A percentile compares a stretch with the other conserved stretches of the same genome.
Conservation (phyloP, 352 stramenopile species). For the Thraustotheca clavata region DNA sequence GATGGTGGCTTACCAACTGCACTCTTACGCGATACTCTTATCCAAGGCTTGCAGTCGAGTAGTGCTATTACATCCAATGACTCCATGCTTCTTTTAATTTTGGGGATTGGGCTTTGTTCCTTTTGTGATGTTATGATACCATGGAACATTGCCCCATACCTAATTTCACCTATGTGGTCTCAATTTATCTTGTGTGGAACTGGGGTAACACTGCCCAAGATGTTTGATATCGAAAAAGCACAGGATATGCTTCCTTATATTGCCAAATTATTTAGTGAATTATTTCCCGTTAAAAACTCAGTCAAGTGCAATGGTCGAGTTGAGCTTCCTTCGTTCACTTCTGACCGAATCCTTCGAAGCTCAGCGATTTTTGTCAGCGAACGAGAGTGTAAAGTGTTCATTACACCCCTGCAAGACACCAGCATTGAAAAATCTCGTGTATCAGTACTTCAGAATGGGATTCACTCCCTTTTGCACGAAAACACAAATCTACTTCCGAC, state of each 20-base stretch:
- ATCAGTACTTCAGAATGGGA: neutral
- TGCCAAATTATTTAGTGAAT: neutral
- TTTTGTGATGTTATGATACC: neutral
- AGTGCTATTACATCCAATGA: neutral
- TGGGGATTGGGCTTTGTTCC: neutral
- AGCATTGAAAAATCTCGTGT: neutral
- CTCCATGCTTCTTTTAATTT: neutral
- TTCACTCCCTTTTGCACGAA: neutral
- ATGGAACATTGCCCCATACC: neutral
- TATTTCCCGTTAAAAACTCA: too few species aligned
- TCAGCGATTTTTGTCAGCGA: neutral
- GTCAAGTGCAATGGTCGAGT: neutral
- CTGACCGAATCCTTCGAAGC: neutral
- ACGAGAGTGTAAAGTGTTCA: neutral
- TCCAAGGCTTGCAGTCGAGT: neutral
- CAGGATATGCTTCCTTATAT: neutral
- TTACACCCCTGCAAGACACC: neutral
- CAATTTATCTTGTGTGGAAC: slow-evolving; percentile 1
- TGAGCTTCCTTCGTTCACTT: neutral
- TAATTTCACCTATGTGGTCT: neutral
- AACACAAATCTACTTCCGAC: neutral
- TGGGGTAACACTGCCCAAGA: neutral
- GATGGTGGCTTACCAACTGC: neutral
- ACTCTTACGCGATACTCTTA: neutral
- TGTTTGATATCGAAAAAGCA: neutral